Percentiles rank a stretch among this genome's conserved stretches.
Conservation (phyloP, 75 land plant genomes). For the Cunninghamia lanceolata region DNA sequence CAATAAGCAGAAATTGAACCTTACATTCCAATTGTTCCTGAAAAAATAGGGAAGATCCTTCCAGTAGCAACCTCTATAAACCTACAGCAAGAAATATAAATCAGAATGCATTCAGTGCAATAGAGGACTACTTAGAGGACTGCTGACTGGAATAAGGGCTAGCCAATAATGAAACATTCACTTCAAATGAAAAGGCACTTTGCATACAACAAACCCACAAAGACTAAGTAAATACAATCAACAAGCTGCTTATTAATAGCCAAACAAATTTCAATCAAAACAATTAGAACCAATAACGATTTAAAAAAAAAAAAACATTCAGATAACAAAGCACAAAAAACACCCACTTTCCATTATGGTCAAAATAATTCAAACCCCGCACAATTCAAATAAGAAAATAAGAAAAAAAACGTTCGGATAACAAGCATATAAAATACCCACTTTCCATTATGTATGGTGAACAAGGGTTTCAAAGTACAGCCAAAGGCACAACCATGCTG, state of each 20-base stretch:
- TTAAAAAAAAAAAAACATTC: background rate
- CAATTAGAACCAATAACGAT: background rate
- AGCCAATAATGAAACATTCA: background rate
- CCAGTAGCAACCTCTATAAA: background rate
- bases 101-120: background rate
- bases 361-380: too few species aligned
- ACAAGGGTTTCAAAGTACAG: background rate
- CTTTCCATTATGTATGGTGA: background rate
- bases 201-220: background rate
- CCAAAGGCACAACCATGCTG: background rate
- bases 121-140: background rate
- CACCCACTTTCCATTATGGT: background rate
- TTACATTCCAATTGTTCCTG: conserved; percentile 5
- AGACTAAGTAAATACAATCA: background rate
- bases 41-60: conserved; percentile 1
- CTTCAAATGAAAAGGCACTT: background rate
- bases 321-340: background rate
- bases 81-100: conserved; percentile 2
- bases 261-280: background rate
- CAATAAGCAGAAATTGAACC: background rate
- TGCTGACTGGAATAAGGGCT: background rate
- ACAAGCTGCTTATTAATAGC: background rate
- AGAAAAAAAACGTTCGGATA: too few species aligned
- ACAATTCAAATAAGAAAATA: too few species aligned
- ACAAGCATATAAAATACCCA: too few species aligned